Base-by-base conservation (phyloP, 108 stramenopile genomes). In the Skeletonema marinoi region DNA sequence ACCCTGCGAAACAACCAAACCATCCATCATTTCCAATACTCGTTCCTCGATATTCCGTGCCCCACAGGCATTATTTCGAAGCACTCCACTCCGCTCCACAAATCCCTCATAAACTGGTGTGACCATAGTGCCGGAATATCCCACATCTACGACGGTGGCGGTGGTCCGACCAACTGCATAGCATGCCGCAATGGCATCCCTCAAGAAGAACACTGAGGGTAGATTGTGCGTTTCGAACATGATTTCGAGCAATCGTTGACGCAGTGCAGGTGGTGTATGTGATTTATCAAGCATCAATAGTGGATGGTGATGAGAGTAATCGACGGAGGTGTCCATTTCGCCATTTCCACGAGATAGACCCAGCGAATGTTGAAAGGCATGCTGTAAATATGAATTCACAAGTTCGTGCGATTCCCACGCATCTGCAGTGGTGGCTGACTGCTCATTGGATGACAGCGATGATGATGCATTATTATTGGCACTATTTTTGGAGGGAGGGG, bases 91-190 rank as follows among this genome's bases (percentile, higher is more conserved):
- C 36, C 68, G 71, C 71, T 96, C 94, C 50, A 92, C 94, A 64
- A 89, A 96, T 19, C 96, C 96, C 16, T 96, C 96, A 73, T 83
- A 86, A 6, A 96, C 96, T 6, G 93, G 93, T 16, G 92, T 86
- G 29, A 96, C 93, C 12, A 87, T 88, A 3, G 93, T 93, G 21
- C 89, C 81, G 19, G 66, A 69, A 69, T 93, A 86, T 30, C 93
- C 93, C 30, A 94, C 80, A 70, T 96, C 93, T 11, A 94, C 86
- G 1, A 94, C 96, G 0, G 92, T 92, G 33, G 85, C 91, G 13
- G 93, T 93, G 3, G 91, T 91, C 14, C 90, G 81, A 35, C 96
- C 96, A 68, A 89, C 90, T 6, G 89, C 92, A 73, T 96, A 96
- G 70, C 96, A 96, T 2, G 88, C 73, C 68, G 93, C 66, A 17